Evolutionary conservation across 805 yeast genomes (phyloP), one percentile per base, ranked within the genome.

Genomic region (Saturnispora quitensis): DNA sequence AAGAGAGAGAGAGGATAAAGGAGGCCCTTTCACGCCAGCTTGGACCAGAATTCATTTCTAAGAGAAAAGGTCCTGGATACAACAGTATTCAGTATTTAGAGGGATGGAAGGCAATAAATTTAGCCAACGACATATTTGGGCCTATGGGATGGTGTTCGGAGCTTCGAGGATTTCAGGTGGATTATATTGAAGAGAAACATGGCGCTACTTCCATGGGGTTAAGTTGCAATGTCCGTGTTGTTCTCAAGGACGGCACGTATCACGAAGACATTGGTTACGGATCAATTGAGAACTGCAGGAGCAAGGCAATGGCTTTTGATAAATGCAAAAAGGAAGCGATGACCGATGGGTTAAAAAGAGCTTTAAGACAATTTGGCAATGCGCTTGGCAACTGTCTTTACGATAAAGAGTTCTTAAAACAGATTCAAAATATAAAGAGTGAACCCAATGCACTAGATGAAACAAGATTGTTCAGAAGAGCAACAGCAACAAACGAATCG

Each of bases 71-170:
- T 2, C 88, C 83, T 35, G 89, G 88, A 2, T 82, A 85, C 13
- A 74, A 73, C 45, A 73, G 76, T 50, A 86, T 86, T 4, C 80
- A 85, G 2, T 86, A 86, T 59, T 74, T 86, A 40, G 93, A 86
- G 65, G 95, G 95, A 1, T 86, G 91, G 89, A 83, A 80, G 62
- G 91, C 87, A 2, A 75, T 86, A 38, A 84, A 84, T 60, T 65
- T 86, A 45, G 95, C 95, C 13, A 86, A 86, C 60, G 84, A 82
- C 58, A 81, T 86, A 3, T 86, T 86, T 73, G 95, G 95, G 0
- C 86, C 83, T 59, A 81, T 85, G 61, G 93, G 93, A 1, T 86
- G 95, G 95, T 73, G 75, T 57, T 81, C 89, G 0, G 91, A 86
- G 59, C 75, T 86, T 5, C 77, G 78, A 53, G 73, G 73, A 43